Evolutionary conservation across 169 alveolate genomes (phyloP), one percentile per base, ranked within the genome.

Genomic region (Perkinsus olseni): DNA sequence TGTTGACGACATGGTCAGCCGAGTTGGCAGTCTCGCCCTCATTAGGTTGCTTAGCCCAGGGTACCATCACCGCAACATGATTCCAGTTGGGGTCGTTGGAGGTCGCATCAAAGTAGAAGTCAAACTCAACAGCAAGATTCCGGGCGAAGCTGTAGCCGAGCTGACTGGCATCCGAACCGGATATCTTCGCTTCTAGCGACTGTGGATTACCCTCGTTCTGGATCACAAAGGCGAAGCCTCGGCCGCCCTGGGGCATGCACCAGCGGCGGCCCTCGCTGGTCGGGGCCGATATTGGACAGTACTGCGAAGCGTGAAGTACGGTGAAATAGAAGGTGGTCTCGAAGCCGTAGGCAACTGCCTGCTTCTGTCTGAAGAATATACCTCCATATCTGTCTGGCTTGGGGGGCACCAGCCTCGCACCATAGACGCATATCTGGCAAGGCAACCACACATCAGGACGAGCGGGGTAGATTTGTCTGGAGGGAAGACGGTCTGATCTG

Each of bases 201-300:
- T 4, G 82, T 24, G 82, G 82, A 20, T 74, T 48, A 21, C 62
- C 62, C 40, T 91, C 62, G 24, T 91, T 91, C 93, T 91, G 93
- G 39, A 91, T n/a, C 40, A 91, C 82, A n/a, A 91, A 91, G 36
- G 93, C 93, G 39, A 91, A 91, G 39, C 93, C 93, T 48, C 62
- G 74, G 74, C 74, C 93, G 6, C 93, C 93, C 39, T 91, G 93
- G 28, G 40, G 48, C 74, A 39, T 28, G 74, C 93, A 39, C 93
- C 93, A 91, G 4, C 82, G 82, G 8, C 82, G 82, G 13, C 82
- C 82, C 17, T 24, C 82, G 34, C 82, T 62, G 28, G 82, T 62
- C 34, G 82, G 82, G 28, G 82, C 82, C 82, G 31, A 62, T 24
- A 62, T 24, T 28, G 82, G 82, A 62, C 82, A 62, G 82, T 62